Evolutionary conservation across 768 basidiomycete species (phyloP), one percentile per base, ranked within the genome.

Genomic region (Mycena metata): DNA sequence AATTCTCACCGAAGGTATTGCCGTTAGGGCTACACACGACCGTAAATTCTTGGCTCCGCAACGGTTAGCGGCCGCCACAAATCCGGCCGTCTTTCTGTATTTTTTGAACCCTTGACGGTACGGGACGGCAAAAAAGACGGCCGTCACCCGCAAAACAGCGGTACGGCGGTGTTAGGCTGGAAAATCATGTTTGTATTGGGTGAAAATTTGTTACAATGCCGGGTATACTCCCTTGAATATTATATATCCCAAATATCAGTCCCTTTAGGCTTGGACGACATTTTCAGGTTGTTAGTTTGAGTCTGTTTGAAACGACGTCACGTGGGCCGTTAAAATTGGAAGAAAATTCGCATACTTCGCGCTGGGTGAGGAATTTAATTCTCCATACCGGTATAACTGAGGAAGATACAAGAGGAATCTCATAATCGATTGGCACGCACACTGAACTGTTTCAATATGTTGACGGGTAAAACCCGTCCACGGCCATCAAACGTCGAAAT

Each of bases 281-380:
- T 51, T 51, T 51, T 51, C 26, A 24, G 26, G 49, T 12, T 30
- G 49, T 51, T 51, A n/a, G n/a, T n/a, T n/a, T n/a, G n/a, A n/a
- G n/a, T n/a, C n/a, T n/a, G n/a, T n/a, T n/a, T n/a, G n/a, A n/a
- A n/a, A n/a, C n/a, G n/a, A n/a, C n/a, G n/a, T n/a, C n/a, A n/a
- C n/a, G n/a, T n/a, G n/a, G n/a, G n/a, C n/a, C n/a, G n/a, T n/a
- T n/a, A 24, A 51, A 51, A 51, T 24, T 51, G 49, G 21, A 51
- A 51, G 49, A 35, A 24, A 51, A 51, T 26, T 51, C 49, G 15
- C 49, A 9, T 51, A 51, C 7, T 8, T 51, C 21, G 49, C 49
- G 21, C 49, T 51, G 49, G 49, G 49, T 51, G n/a, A 51, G 49
- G n/a, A 51, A 51, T 51, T 51, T 51, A 51, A 51, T 51, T 51